Conservation (phyloP, 78 protist species). For the Dictyostelium intermedium region DNA sequence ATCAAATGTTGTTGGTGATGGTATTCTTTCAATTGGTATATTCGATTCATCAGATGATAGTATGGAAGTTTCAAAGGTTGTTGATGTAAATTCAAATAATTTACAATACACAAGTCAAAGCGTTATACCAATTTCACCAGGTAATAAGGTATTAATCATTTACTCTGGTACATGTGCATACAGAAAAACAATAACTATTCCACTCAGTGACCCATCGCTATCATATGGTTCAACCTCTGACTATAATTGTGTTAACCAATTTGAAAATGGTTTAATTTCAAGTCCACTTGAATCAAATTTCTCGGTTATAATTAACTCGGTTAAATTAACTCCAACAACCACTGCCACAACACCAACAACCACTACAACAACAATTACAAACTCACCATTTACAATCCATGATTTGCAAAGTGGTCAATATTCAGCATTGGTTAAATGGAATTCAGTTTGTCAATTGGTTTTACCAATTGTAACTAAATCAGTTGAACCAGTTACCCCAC, state of each 20-base stretch:
- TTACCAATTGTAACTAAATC: neutral
- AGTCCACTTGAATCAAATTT: neutral
- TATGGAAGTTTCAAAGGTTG: neutral
- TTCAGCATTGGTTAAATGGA: neutral
- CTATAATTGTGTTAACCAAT: neutral
- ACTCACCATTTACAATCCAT: neutral
- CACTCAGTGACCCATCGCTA: neutral
- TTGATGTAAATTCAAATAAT: neutral
- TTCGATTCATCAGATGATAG: neutral
- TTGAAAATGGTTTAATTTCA: neutral
- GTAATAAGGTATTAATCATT: neutral
- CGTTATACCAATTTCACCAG: neutral
- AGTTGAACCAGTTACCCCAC: neutral
- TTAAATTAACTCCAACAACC: neutral
- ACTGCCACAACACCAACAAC: neutral
- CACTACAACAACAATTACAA: neutral
- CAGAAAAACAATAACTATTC: neutral
- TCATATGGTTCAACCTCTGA: neutral
- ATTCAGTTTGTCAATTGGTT: neutral
- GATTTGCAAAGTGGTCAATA: neutral
- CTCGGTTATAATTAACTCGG: neutral
- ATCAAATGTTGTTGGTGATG: neutral
- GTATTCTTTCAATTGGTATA: neutral
- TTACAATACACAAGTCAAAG: neutral
- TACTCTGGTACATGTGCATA: neutral